phyloP scores from a whole-genome alignment of 768 basidiomycete species.

The Chalciporus pseudorubinellus region DNA sequence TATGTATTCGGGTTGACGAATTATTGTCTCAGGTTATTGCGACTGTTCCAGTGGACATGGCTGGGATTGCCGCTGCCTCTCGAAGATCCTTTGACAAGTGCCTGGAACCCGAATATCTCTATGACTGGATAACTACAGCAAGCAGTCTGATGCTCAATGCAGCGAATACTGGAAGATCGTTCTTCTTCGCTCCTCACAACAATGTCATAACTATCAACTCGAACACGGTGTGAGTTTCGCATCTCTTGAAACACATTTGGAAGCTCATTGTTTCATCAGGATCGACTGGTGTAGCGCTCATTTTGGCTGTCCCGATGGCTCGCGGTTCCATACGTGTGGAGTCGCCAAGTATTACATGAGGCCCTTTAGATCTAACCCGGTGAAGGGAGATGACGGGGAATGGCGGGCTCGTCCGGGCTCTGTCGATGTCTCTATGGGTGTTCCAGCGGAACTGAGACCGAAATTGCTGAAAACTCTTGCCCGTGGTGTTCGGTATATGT shows the following conservation, averaged over 20 bases:
- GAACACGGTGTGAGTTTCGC: constrained; percentile 17
- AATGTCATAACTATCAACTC: constrained; percentile 21
- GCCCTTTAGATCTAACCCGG: constrained; percentile 25
- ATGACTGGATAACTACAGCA: constrained; percentile 19
- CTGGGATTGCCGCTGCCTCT: constrained; percentile 17
- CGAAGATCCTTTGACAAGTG: constrained; percentile 14
- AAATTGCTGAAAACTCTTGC: constrained; percentile 18
- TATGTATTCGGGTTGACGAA: background rate
- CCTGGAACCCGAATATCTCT: constrained; percentile 14
- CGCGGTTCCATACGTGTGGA: constrained; percentile 17
- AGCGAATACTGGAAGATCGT: constrained; percentile 16
- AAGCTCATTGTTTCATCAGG: constrained; percentile 1
- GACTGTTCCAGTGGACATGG: constrained; percentile 16
- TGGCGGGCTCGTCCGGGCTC: constrained; percentile 15
- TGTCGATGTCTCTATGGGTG: constrained; percentile 25
- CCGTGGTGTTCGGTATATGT: constrained; percentile 5
- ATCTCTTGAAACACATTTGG: background rate
- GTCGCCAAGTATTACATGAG: constrained; percentile 19
- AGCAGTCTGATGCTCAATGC: constrained; percentile 18
- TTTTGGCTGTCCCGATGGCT: constrained; percentile 20
- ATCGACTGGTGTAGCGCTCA: constrained; percentile 23
- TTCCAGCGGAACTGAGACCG: constrained; percentile 17
- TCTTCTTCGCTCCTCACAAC: constrained; percentile 11
- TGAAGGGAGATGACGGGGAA: constrained; percentile 18
- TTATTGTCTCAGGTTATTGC: constrained; percentile 5